Evolutionary conservation across 2,329 filamentous ascomycete species (phyloP).

Genomic region (Alternaria incomplexa): DNA sequence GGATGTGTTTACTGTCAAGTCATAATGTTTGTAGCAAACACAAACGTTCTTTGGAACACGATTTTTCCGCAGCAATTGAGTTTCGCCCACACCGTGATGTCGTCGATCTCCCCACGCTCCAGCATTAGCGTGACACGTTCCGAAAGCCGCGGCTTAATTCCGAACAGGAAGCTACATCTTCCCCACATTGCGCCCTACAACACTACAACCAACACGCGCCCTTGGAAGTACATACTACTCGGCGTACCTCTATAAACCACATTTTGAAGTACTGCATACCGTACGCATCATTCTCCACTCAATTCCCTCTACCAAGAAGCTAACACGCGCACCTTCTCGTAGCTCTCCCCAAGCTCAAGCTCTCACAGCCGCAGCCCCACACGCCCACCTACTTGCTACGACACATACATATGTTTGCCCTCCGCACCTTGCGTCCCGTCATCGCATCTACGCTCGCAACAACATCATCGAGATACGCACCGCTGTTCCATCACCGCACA

Average conservation of each 20-base stretch:
- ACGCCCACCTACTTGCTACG: background rate
- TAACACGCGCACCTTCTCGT: background rate
- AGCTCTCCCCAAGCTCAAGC: background rate
- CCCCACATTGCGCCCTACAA: constrained; percentile 11
- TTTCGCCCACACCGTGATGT: background rate
- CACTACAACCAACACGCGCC: constrained; percentile 1
- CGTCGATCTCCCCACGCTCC: background rate
- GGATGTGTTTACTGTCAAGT: constrained; percentile 12
- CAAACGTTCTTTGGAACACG: constrained; percentile 2
- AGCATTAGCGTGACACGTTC: background rate
- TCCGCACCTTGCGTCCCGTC: constrained; percentile 6
- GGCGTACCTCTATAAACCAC: background rate
- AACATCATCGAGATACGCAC: background rate
- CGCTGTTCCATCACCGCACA: constrained; percentile 7
- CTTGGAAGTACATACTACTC: background rate
- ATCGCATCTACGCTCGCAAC: background rate
- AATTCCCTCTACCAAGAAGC: background rate
- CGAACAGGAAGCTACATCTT: constrained; percentile 5
- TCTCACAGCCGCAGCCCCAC: background rate
- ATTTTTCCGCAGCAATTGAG: background rate
- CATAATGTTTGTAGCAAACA: constrained; percentile 17
- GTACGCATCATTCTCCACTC: background rate
- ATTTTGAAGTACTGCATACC: background rate
- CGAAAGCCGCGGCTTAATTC: constrained; percentile 16
- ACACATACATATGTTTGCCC: constrained; percentile 14